phyloP scores from a whole-genome alignment of 2,329 filamentous ascomycete species.

The Hypoxylon sp. region DNA sequence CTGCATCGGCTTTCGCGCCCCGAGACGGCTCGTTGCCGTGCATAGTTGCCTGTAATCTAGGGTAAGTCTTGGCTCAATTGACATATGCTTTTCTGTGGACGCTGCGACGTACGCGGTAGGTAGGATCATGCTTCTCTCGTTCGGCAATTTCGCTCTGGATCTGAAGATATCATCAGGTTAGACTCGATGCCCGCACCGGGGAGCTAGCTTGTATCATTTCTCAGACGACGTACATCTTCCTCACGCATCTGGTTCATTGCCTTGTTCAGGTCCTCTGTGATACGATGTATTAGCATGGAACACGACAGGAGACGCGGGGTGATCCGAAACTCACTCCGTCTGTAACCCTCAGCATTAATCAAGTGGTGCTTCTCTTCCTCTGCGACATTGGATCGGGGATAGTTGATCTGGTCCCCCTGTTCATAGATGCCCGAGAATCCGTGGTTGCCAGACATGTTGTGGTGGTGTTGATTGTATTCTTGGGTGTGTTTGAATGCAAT shows the following conservation, averaged over 20 bases:
- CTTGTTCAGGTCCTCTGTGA: conserved; percentile 42
- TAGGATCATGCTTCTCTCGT: conserved; percentile 47
- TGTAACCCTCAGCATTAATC: conserved; percentile 45
- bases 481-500: background rate
- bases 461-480: background rate
- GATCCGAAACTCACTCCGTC: conserved; percentile 38
- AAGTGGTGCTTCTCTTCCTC: conserved; percentile 44
- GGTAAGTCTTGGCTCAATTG: background rate
- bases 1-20: conserved; percentile 47
- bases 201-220: background rate
- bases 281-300: background rate
- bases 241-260: conserved; percentile 46
- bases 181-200: background rate
- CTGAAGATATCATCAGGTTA: conserved; percentile 28
- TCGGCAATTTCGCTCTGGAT: conserved; percentile 40
- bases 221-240: conserved; percentile 42
- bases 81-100: background rate
- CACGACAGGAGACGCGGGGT: background rate
- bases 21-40: conserved; percentile 47
- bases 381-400: conserved; percentile 35
- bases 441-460: conserved; percentile 28
- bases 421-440: conserved; percentile 39
- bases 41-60: conserved; percentile 43
- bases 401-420: conserved; percentile 44
- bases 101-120: conserved; percentile 45